Evolutionary conservation across 495 filamentous ascomycete species (phyloP), one percentile per base, ranked within the genome.

Genomic region (Aspergillus diversus): DNA sequence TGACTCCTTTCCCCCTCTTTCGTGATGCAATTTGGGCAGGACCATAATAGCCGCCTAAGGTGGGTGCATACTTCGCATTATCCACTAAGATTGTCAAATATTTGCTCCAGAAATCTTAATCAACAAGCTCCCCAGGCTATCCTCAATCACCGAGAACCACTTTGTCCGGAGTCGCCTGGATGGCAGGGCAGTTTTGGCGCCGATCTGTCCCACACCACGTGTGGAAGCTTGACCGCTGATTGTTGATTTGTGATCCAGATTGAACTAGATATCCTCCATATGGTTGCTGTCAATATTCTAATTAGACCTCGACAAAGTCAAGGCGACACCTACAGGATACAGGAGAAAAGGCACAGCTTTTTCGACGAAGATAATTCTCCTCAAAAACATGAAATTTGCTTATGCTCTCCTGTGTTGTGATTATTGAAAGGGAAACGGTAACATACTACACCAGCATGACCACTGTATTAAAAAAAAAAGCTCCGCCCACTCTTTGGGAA

Each of bases 141-240:
- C 58, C 15, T 50, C 43, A 32, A 35, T 27, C 52, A 56, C 58
- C 58, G 47, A 56, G 49, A 47, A 61, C 60, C 21, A 27, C 21
- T 27, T 27, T 27, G 21, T 27, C 21, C 21, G 21, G 21, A 27
- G 21, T 27, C 2, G 21, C 2, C 21, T 27, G 21, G 60, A 52
- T 64, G 62, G 57, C 12, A 52, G 57, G 43, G 57, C 32, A 35
- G 56, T 35, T 54, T 64, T 15, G 59, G 42, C 31, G 69, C 65
- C 61, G 70, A 69, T 74, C 67, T 69, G 66, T 67, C 56, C 64
- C 54, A 69, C 64, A 62, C 71, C 73, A 75, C 73, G 73, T 75
- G 69, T 67, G 61, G 67, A 69, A 69, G 66, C 62, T 74, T 73
- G 67, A 70, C 73, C 68, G 67, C 67, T 66, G 61, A 61, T 63